phyloP scores from a whole-genome alignment of 257 asterid species.

The Nicotiana paniculata region DNA sequence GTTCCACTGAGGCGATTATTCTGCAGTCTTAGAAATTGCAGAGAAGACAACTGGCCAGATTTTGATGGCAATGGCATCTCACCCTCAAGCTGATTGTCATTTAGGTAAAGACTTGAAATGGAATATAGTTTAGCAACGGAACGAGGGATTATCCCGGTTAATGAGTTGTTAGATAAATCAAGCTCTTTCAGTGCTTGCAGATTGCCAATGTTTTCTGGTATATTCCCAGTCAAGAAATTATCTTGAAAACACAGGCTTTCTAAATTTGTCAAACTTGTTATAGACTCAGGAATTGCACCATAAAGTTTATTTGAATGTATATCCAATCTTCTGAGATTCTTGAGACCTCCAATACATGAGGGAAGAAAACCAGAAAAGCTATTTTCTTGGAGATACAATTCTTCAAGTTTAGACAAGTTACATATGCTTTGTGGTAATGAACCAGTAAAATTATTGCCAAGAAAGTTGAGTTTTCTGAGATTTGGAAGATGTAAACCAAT shows the following conservation, averaged over 20 bases:
- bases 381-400: conserved; percentile 34
- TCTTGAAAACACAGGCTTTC: conserved; percentile 28
- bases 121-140: conserved; percentile 30
- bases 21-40: conserved; percentile 33
- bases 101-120: conserved; percentile 24
- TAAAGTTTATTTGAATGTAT: conserved; percentile 34
- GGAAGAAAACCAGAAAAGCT: conserved; percentile 36
- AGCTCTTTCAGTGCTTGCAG: conserved; percentile 33
- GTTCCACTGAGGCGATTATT: conserved; percentile 40
- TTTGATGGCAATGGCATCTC: conserved; percentile 30
- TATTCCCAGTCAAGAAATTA: conserved; percentile 32
- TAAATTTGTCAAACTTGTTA: conserved; percentile 24
- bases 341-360: conserved; percentile 33
- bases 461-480: conserved; percentile 34
- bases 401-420: conserved; percentile 43
- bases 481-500: conserved; percentile 39
- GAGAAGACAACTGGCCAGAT: conserved; percentile 23
- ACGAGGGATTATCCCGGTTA: conserved; percentile 44
- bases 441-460: conserved; percentile 31
- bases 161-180: conserved; percentile 42
- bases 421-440: conserved; percentile 41
- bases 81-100: conserved; percentile 43
- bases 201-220: conserved; percentile 45
- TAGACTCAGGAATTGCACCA: conserved; percentile 37
- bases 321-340: conserved; percentile 23